Evolutionary conservation across 1,139 yeast species (phyloP), one percentile per base, ranked within the genome.

Genomic region (Fermentozyma sake): DNA sequence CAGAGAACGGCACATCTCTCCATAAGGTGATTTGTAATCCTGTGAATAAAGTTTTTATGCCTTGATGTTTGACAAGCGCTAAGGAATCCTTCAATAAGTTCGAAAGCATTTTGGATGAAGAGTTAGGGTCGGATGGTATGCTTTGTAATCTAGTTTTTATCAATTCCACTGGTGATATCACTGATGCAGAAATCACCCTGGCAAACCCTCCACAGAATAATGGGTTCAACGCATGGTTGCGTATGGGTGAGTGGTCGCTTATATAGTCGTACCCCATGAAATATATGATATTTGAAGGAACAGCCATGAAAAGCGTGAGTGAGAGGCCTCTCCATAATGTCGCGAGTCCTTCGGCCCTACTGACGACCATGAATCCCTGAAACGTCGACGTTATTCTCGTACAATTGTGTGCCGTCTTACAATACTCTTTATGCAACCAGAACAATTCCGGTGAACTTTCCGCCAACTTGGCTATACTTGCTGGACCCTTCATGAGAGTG

Each of bases 1-100:
- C 96, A 32, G 94, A 82, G 52, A 91, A 91, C 3, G 99, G 99
- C 0, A 89, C 97, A 51, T 91, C 99, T 54, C 99, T 68, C 96
- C 96, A 89, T 14, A 91, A 64, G 0, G 98, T 91, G 27, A 91
- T 68, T 23, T 82, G 77, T 18, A 93, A 61, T 1, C 99, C 99
- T 31, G 80, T 79, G 68, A 87, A 91, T 10, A 91, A 54, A 0
- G 89, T 70, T 1, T 60, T 50, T 2, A 73, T 35, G 0, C 97
- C 96, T n/a, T 72, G 67, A 2, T 52, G 43, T 22, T 58, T 54
- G 2, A 86, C 63, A 47, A 80, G 77, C 4, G 55, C 52, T 28
- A 55, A 51, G 16, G 86, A 70, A 28, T 87, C 94, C 10, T 52
- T 53, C 16, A 81, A 32, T 23, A 81, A 68, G 41, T 69, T 65